Conservation (phyloP, 1,139 yeast species). For the Blastobotrys malaysiensis region DNA sequence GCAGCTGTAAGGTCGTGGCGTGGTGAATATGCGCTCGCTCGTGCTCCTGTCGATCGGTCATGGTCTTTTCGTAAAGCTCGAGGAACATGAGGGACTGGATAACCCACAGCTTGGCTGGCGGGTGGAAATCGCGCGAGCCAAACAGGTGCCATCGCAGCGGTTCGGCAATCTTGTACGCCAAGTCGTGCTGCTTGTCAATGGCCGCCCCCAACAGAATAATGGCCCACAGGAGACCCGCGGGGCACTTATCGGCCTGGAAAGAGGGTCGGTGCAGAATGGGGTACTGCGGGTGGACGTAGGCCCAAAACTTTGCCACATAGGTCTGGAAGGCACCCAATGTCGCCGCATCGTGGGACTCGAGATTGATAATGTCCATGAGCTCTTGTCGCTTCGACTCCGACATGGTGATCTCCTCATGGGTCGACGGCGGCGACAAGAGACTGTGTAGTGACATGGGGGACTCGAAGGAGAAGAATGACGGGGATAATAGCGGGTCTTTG, state of each 20-base stretch:
- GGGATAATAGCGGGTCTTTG: constrained; percentile 29
- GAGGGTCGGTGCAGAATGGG: constrained; percentile 60
- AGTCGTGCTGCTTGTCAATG: constrained; percentile 32
- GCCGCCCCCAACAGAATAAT: constrained; percentile 53
- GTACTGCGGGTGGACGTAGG: constrained; percentile 54
- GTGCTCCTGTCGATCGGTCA: constrained; percentile 40
- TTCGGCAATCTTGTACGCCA: constrained; percentile 48
- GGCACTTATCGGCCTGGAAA: constrained; percentile 48
- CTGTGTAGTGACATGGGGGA: constrained; percentile 37
- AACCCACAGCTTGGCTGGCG: constrained; percentile 56
- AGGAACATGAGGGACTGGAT: constrained; percentile 58
- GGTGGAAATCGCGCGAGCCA: constrained; percentile 52
- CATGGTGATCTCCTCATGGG: constrained; percentile 23
- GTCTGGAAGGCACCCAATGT: constrained; percentile 36
- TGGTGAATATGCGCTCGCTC: constrained; percentile 75
- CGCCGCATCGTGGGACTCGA: constrained; percentile 32
- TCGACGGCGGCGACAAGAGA: constrained; percentile 34
- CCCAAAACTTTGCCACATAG: constrained; percentile 43
- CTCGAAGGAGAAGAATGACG: constrained; percentile 27
- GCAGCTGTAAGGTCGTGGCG: constrained; percentile 66
- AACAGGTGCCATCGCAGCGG: constrained; percentile 61
- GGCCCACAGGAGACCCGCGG: constrained; percentile 49
- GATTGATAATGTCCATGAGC: constrained; percentile 31
- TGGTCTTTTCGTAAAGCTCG: constrained; percentile 64
- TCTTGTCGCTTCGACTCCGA: constrained; percentile 31